Percentiles rank a stretch among this genome's conserved stretches.
phyloP scores from a whole-genome alignment of 495 filamentous ascomycete species.

The Penicillium taxi region DNA sequence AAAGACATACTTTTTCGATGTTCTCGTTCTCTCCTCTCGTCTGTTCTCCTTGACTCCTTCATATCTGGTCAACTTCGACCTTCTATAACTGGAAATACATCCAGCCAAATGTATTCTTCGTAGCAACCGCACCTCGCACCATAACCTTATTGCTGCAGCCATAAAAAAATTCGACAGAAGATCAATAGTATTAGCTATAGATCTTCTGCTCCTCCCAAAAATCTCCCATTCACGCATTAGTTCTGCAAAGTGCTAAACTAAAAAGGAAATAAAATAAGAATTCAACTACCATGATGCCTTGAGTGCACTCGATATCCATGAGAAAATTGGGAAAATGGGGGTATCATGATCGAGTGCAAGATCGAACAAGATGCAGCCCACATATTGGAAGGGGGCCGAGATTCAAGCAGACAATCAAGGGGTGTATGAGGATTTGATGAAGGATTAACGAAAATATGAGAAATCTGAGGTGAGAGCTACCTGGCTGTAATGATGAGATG shows the following conservation, averaged over 20 bases:
- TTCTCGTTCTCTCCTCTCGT: conserved; percentile 5
- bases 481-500: conserved; percentile 8
- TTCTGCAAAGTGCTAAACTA: conserved; percentile 10
- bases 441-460: neutral
- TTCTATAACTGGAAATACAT: no score
- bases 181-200: no score
- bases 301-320: conserved; percentile 18
- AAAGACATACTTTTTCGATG: conserved; percentile 24
- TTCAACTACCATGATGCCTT: neutral
- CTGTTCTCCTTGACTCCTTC: conserved; percentile 1
- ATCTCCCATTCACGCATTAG: conserved; percentile 18
- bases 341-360: conserved; percentile 33
- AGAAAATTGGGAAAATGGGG: conserved; percentile 17
- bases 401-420: conserved; percentile 1
- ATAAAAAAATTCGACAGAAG: no score
- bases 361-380: conserved; percentile 27
- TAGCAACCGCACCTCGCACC: neutral
- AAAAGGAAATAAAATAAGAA: conserved; percentile 6
- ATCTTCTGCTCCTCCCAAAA: no score
- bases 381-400: conserved; percentile 8
- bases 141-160: neutral
- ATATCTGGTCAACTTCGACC: no score
- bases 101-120: no score
- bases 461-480: neutral
- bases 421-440: conserved; percentile 2